Conservation (phyloP, 495 filamentous ascomycete genomes). For the Hypoxylon perforatum region DNA sequence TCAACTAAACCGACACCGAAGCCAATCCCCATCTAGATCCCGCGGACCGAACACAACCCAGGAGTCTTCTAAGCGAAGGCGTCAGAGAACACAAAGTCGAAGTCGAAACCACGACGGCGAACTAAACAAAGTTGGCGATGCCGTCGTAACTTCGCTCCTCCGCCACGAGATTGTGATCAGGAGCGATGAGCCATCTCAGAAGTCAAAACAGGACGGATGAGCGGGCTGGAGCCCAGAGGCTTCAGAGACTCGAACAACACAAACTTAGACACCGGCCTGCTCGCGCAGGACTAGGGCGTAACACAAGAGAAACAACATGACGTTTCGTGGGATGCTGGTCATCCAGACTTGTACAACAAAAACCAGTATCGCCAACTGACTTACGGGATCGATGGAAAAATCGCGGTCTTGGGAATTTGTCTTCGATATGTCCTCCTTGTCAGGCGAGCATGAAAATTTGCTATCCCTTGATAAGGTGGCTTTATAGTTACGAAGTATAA, state of each 20-base stretch:
- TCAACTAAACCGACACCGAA: slow-evolving; percentile 46
- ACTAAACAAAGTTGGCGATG: slow-evolving; percentile 23
- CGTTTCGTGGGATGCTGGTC: slow-evolving; percentile 15
- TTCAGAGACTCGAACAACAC: background rate
- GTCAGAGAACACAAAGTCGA: slow-evolving; percentile 52
- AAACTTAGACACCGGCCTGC: slow-evolving; percentile 3
- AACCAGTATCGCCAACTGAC: slow-evolving; percentile 6
- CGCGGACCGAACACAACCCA: slow-evolving; percentile 39
- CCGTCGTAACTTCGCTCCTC: slow-evolving; percentile 30
- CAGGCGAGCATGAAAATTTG: background rate
- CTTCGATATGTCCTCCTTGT: no score
- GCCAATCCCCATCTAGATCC: slow-evolving; percentile 52
- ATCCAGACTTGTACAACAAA: slow-evolving; percentile 27
- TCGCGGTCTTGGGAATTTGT: slow-evolving; percentile 3
- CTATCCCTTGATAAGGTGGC: background rate
- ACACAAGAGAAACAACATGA: slow-evolving; percentile 21
- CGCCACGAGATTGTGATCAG: slow-evolving; percentile 40
- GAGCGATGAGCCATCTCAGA: slow-evolving; percentile 21
- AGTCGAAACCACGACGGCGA: slow-evolving; percentile 43
- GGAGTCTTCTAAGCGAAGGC: slow-evolving; percentile 43
- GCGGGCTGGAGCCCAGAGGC: background rate
- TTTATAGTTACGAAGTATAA: background rate
- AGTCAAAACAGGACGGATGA: slow-evolving; percentile 33
- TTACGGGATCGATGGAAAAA: background rate
- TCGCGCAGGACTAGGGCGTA: background rate